Evolutionary conservation across 2,329 filamentous ascomycete genomes (phyloP), one percentile per base, ranked within the genome.

Genomic region (Cladophialophora chaetospira): DNA sequence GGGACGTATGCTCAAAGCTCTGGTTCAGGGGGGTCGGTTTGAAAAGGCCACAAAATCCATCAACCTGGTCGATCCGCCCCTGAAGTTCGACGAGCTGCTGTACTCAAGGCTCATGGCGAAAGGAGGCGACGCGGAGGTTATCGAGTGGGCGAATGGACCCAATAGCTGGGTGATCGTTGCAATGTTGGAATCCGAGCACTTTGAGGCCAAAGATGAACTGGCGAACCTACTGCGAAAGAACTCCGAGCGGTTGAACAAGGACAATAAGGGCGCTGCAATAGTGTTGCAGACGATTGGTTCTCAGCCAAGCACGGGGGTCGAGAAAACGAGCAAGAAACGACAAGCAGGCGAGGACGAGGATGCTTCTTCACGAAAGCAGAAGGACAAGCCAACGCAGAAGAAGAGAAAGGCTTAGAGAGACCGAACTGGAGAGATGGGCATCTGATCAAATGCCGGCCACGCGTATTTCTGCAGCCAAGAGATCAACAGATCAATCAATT

Each of bases 1-100:
- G 36, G 91, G 89, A 13, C 87, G 91, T 57, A 88, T 97, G 86
- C 82, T 97, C 67, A 97, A 96, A 77, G 88, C 88, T 0, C 82
- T 99, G 5, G 91, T 97, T 21, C 87, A 91, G 53, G 94, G 94
- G 38, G 94, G 95, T 23, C 86, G 85, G 56, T 99, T 89, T 70
- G 91, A 97, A 73, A 84, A 84, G 59, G 80, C 80, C 40, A 80
- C 84, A 2, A 91, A 91, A 73, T 84, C 80, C 54, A 59, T 66
- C 17, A 74, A 94, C 42, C 82, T 88, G 67, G 81, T 88, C 2
- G 85, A 91, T 46, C 91, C 91, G 13, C 82, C 89, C 5, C 79
- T 97, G 54, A 82, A 86, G 47, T 99, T 99, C 71, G 85, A 89
- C 58, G 82, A 88, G 63, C 77, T 88, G 46, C 79, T 99, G n/a